Base-by-base conservation (phyloP, 352 stramenopile species). In the Phytopythium kandeliae region DNA sequence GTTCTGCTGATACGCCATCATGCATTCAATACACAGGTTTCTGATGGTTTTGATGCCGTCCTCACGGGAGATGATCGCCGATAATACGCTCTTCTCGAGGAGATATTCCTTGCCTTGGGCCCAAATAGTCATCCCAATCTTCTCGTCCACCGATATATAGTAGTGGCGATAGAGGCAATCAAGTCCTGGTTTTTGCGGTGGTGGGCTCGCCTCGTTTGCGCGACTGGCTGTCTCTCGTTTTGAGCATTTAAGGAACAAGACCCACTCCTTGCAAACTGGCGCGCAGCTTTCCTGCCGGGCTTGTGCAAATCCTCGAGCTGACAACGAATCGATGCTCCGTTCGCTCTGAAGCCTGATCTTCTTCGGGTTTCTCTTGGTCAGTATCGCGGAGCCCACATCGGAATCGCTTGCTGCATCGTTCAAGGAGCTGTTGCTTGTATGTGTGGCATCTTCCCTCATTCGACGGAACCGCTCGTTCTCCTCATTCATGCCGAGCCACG, bases 141-240 rank as follows among this genome's bases (percentile, higher is more conserved):
- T 85, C 54, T 92, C 82, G 10, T 81, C 52, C 7, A 63, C 42
- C 0, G 78, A 92, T 45, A 90, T 76, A 46, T 84, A 90, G 58
- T 89, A 87, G 34, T 90, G 82, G 0, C 82, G 77, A 50, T 81
- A 78, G 9, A 85, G 57, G 45, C 82, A 92, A 0, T 69, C 78
- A 2, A 87, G 58, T 2, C 73, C 71, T 37, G 67, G 50, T 7
- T 62, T 61, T 15, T 56, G 57, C 24, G 36, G 52, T 3, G 42
- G 47, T 25, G 43, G 40, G 2, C 56, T 56, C 15, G 24, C 55
- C 8, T 35, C 33, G 17, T 35, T 28, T 51, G 25, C 24, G 5
- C 3, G 15, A 19, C 24, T 30, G 16, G 28, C 44, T 1, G 58
- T 46, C 21, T 55, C 36, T 38, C 48, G 48, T 24, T 56, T 70